Evolutionary conservation across 2,329 filamentous ascomycete genomes (phyloP), one percentile per base, ranked within the genome.

Genomic region (Ceratocystis variospora): DNA sequence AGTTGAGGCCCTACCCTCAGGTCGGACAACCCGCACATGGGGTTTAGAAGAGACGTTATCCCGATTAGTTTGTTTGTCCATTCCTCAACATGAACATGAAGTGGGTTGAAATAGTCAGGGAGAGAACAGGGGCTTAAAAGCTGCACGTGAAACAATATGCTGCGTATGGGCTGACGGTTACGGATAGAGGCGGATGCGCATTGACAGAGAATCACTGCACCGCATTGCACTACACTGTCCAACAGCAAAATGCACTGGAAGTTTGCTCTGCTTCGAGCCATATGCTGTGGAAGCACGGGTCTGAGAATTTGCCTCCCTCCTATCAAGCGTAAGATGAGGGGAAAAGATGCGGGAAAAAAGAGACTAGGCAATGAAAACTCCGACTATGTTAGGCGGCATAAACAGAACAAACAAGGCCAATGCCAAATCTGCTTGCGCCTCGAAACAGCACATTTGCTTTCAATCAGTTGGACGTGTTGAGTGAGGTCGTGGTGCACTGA

Each of bases 351-450:
- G 37, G 12, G 37, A 12, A 25, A 19, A 50, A n/a, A 10, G 19
- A 28, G 15, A 53, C 48, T 12, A 25, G 22, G 48, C 10, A 53
- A 53, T 10, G 48, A 53, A 53, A 53, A 15, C 48, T 25, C 48
- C 48, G 22, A 25, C 7, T 10, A 53, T 19, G 12, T 57, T 57
- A 3, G 5, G 33, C 53, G 25, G 53, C 53, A 59, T 59, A 59
- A 59, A 59, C 53, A 7, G 53, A 59, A 31, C 25, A 33, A 59
- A 59, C 53, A n/a, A 22, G 53, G 53, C 28, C 53, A 59, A n/a
- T 37, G 53, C 37, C 37, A 41, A 12, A 25, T 41, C 3, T 41
- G 37, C 37, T 41, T 10, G 25, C 25, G 53, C 12, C 53, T 59
- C n/a, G 53, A 59, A 59, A 59, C 53, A 25, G 17, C 53, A 59